Evolutionary conservation across 1,139 yeast species (phyloP).

Genomic region (Pichia sp.): DNA sequence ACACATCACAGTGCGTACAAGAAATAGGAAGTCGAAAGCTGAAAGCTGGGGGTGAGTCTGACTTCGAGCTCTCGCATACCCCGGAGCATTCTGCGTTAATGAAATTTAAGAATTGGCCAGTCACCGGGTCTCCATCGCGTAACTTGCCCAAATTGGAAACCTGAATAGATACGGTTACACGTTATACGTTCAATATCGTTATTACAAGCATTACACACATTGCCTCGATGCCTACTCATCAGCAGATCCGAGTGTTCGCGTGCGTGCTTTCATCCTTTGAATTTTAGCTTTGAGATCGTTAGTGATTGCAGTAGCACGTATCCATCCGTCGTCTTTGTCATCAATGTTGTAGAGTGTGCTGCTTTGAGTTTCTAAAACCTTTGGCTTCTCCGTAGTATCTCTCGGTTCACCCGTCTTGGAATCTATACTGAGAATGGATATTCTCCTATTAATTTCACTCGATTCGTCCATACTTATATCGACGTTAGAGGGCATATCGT

Average conservation of each 20-base stretch:
- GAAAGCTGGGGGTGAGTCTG: too few relatives aligned
- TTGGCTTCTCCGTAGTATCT: slow-evolving; percentile 2
- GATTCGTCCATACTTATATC: slow-evolving; percentile 10
- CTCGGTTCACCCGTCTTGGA: slow-evolving; percentile 2
- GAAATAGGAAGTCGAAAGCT: too few relatives aligned
- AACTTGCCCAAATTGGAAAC: too few relatives aligned
- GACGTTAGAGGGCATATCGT: not conserved
- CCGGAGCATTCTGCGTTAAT: too few relatives aligned
- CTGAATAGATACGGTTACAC: too few relatives aligned
- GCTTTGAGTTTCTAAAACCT: not conserved
- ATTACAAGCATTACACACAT: not conserved
- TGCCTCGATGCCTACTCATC: slow-evolving; percentile 4
- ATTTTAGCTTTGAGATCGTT: slow-evolving; percentile 73
- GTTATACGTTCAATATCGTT: not conserved
- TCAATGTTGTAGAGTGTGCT: slow-evolving; percentile 28
- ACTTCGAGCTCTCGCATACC: too few relatives aligned
- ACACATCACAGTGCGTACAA: too few relatives aligned
- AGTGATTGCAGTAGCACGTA: slow-evolving; percentile 85
- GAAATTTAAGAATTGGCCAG: too few relatives aligned
- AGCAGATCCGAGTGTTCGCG: slow-evolving; percentile 28
- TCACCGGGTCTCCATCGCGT: too few relatives aligned
- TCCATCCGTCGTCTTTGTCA: slow-evolving; percentile 71
- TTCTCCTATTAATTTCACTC: slow-evolving; percentile 22
- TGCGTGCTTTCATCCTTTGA: slow-evolving; percentile 77
- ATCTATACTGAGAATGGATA: slow-evolving; percentile 23